Evolutionary conservation across 495 filamentous ascomycete genomes (phyloP), one percentile per base, ranked within the genome.

Genomic region (Chaetomium tenue): DNA sequence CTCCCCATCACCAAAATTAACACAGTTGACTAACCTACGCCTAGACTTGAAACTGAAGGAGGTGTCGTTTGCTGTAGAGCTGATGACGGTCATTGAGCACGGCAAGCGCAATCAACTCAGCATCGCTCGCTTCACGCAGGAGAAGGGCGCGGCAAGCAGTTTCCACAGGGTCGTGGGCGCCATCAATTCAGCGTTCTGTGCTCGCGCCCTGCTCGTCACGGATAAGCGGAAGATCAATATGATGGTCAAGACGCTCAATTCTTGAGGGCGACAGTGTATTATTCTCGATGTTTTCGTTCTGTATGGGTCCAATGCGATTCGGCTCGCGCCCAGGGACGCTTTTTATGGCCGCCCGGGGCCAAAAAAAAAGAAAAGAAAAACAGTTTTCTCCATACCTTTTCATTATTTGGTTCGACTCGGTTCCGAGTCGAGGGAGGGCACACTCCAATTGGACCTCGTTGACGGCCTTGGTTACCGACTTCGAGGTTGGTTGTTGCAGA

Each of bases 61-160:
- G 30, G 89, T 95, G 9, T 81, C 86, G 20, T 90, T 98, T 70
- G 88, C 90, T 5, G 83, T 85, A 52, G 91, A 97, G 70, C 82
- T 98, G 68, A 93, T 91, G 76, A 90, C 87, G 12, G 86, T 95
- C 13, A 88, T 93, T 39, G 89, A 95, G 73, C 88, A 91, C 66
- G 89, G 90, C 40, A 84, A 82, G 68, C 82, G 85, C 59, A 84
- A 84, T 61, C 72, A 72, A 37, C 82, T 96, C 20, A 88, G 87
- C 74, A 84, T 97, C 50, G 90, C 88, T 26, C 86, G 90, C 18
- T 90, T 97, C 77, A 91, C 88, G 33, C 93, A 96, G 71, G 90
- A 93, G 70, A 85, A 86, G 52, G 94, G 94, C 20, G 91, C 93
- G 0, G 93, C 90, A 2, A 89, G 86, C 59, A 92, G 88, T 33